Evolutionary conservation across 257 asterid genomes (phyloP), one percentile per base, ranked within the genome.

Genomic region (Eucommia ulmoides): DNA sequence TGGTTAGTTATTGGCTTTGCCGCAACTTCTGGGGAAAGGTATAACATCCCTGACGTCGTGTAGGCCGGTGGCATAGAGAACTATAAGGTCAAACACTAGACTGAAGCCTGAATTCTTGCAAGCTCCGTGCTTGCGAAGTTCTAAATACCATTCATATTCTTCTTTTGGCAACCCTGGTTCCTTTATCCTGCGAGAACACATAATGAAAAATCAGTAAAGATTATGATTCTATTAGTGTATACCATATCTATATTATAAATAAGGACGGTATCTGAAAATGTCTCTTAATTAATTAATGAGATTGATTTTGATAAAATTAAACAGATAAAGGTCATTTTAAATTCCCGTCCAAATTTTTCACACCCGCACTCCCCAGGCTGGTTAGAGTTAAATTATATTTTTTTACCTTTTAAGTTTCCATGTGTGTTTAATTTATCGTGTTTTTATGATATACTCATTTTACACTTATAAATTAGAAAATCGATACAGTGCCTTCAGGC

Each of bases 21-120:
- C n/a, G n/a, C 38, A 12, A 29, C 38, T 29, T 29, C 38, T 29
- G 38, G 38, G 38, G 54, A 84, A 89, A 16, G 98, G 91, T 26
- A 77, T 81, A 3, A 73, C 94, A 49, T 89, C 98, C 73, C 80
- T 77, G 51, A 73, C 70, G 74, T 89, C 93, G 44, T 76, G 78
- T 57, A 89, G 89, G 42, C 94, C 98, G 9, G 94, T 80, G 25
- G 94, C 84, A 44, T 58, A 82, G 24, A 85, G 93, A 56, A 85
- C 73, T 60, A 85, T 65, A 0, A 77, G 69, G 55, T 89, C 94
- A 15, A 89, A 68, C 69, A 60, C 50, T 20, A 86, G 67, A 62
- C 75, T 71, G 67, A 85, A 78, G 1, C 96, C 94, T 0, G 86
- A 76, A 46, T 80, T 68, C 51, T 65, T 67, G n/a, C 52, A 85